Base-by-base conservation (phyloP, 2,329 filamentous ascomycete species). In the Trichoderma atrobrunneum region DNA sequence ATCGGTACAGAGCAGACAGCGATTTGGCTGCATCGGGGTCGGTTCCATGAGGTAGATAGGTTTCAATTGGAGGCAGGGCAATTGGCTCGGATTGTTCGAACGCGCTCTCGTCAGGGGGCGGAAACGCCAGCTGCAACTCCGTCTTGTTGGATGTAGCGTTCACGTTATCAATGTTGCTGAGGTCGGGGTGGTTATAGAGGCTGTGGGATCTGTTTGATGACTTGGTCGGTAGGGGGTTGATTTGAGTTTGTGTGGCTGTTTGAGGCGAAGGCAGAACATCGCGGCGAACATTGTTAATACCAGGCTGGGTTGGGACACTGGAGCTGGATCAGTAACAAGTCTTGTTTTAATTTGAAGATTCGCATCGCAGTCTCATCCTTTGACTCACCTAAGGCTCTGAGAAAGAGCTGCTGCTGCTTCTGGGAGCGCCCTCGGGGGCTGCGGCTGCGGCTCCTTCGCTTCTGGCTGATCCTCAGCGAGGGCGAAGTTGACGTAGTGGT, bases 1-100 rank as follows among this genome's bases (percentile, higher is more conserved):
- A 96, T 64, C 94, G 90, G 79, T 99, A 99, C 28, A 98, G 87
- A 5, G 95, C 95, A 48, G 90, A 90, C 26, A 99, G 85, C 5
- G 94, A 95, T 77, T 93, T 93, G 30, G 94, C 95, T 8, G 94
- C 92, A 78, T 98, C 95, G 1, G 88, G 85, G 80, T 99, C 96
- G 7, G 95, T 97, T 71, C 93, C 92, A 3, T 84, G 83, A 1
- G 95, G 95, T 3, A 97, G 85, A 79, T 94, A 97, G 6, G 89
- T 86, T 74, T 93, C 90, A 76, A 99, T 97, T 64, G 91, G 88
- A n/a, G 96, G 96, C n/a, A 99, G 85, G 48, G 89, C 85, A 51
- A 98, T 87, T 3, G 91, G 86, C 56, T 94, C 91, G 14, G 92
- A 90, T 74, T 93, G 88, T 21, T 79, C 77, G 56, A 80, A 74